phyloP scores from a whole-genome alignment of 2,329 filamentous ascomycete genomes.

The Aspergillus udagawae region DNA sequence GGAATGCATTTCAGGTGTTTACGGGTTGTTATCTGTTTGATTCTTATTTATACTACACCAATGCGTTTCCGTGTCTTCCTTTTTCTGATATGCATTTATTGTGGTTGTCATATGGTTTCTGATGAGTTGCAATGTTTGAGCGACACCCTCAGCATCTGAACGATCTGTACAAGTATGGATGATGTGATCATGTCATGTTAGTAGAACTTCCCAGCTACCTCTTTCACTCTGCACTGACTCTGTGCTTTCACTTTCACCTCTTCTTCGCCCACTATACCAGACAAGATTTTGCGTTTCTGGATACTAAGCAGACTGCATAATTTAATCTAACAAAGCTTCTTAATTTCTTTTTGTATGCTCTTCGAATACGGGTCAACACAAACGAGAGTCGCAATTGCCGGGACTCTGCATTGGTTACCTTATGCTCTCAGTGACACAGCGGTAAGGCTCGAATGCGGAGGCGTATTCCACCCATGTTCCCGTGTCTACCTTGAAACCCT shows the following conservation, averaged over 20 bases:
- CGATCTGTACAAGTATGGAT: conserved; percentile 19
- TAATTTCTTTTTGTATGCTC: neutral
- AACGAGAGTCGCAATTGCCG: neutral
- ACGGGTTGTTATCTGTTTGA: conserved; percentile 2
- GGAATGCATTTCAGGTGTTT: conserved; percentile 19
- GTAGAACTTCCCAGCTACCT: conserved; percentile 9
- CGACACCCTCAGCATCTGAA: neutral
- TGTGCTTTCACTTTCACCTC: neutral
- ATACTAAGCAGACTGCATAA: neutral
- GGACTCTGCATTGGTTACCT: too few species aligned
- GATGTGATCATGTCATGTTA: conserved; percentile 18
- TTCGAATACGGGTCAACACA: neutral
- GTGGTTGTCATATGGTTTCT: neutral
- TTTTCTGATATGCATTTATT: neutral
- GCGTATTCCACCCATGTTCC: neutral
- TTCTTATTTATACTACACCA: conserved; percentile 4
- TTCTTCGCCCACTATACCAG: neutral
- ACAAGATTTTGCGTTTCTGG: neutral
- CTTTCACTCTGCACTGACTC: neutral
- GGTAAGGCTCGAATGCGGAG: too few species aligned
- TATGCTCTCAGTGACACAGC: too few species aligned
- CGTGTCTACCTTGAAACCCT: neutral
- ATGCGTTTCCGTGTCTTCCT: conserved; percentile 4
- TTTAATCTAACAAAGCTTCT: neutral
- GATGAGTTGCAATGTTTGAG: neutral